phyloP scores from a whole-genome alignment of 2,329 filamentous ascomycete genomes.

The Colletotrichum lini region DNA sequence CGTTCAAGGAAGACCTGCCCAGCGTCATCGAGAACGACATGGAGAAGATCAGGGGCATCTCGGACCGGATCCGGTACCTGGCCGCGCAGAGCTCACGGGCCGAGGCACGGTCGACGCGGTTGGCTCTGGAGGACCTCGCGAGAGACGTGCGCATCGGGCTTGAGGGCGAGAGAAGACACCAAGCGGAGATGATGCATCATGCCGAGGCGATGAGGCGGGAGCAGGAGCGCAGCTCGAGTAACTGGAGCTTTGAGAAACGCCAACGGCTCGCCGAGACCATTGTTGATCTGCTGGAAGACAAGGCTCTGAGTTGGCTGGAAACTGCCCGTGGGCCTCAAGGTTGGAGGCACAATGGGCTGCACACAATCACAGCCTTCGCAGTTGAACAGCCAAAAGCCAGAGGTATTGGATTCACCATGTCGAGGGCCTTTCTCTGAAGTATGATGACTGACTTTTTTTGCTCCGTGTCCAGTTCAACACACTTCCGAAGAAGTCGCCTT shows the following conservation, averaged over 20 bases:
- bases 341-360: too few relatives aligned
- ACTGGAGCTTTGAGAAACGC: slow-evolving; percentile 1
- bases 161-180: slow-evolving; percentile 25
- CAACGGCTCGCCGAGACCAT: slow-evolving; percentile 2
- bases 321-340: neutral
- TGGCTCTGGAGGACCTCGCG: slow-evolving; percentile 11
- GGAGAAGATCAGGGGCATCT: slow-evolving; percentile 36
- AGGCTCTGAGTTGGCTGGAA: neutral
- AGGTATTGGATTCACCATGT: neutral
- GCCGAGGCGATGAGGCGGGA: neutral
- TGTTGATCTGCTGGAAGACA: slow-evolving; percentile 1
- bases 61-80: slow-evolving; percentile 24
- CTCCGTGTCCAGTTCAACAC: neutral
- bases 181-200: slow-evolving; percentile 5
- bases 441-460: neutral
- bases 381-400: neutral
- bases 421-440: neutral
- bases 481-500: neutral
- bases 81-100: slow-evolving; percentile 36
- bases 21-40: slow-evolving; percentile 38
- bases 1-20: slow-evolving; percentile 42
- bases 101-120: slow-evolving; percentile 35
- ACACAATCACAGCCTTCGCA: neutral
- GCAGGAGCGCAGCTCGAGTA: neutral
- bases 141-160: slow-evolving; percentile 37